Base-by-base conservation (phyloP, 23 red algal species). In the Gracilariopsis chorda region DNA sequence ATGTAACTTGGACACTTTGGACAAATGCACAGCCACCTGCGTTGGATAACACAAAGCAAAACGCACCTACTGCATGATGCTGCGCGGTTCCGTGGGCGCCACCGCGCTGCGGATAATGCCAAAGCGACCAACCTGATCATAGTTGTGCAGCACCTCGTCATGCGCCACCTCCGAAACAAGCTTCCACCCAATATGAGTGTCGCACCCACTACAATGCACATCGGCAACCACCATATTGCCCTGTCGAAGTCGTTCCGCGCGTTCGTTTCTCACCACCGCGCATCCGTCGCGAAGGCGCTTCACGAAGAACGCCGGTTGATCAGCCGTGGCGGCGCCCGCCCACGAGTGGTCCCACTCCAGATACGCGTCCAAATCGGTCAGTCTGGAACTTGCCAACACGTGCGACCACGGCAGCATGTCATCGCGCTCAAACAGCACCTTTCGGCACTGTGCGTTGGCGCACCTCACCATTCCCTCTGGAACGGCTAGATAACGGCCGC, bases 331-430 rank as follows among this genome's bases (percentile, higher is more conserved):
- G 17, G 64, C 45, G 19, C 85, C 85, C 34, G 85, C 85, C 88
- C 88, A 91, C 7, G 75, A 80, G 33, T 91, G 88, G 62, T 91
- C 88, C 88, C 88, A 82, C 68, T 91, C 88, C 34, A 91, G 88
- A 63, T 82, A 91, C 39, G 88, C 56, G 37, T 91, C 63, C 88
- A 91, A 82, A 32, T 91, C 88, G 6, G 88, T 82, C 2, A 91
- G 75, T 69, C 88, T 30, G 13, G 88, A 69, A 41, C 57, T 70
- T 14, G 88, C 53, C 44, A 91, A 59, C 60, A 91, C 88, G 53
- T 91, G 88, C 27, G 47, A 79, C 88, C 88, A 91, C 62, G 88
- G 88, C 41, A 91, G 28, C 36, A 91, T 59, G 48, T 91, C 88
- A 46, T 91, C 88, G 77, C 88, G 77, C 4, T 82, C 51, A 44